These are phyloP conservation scores for Diaporthe capsici DNA, from an alignment of 2,329 filamentous ascomycete genomes.

Conservation along the genomic window DNA sequence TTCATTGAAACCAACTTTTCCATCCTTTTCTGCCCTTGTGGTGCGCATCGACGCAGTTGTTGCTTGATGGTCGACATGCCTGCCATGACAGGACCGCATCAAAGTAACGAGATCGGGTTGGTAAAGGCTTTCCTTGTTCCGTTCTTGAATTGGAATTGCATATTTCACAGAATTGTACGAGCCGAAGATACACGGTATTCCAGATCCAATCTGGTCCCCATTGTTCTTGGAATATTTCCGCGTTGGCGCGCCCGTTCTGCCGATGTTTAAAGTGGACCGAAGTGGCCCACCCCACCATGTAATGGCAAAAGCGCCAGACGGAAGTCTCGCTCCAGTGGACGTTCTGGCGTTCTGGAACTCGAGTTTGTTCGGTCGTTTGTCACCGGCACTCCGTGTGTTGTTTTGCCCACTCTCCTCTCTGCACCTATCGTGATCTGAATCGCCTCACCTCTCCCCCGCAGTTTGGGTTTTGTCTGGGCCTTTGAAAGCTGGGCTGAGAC, in stretches of 20 bases:
- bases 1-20: background rate
- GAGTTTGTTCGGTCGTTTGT: background rate
- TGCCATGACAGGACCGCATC: background rate
- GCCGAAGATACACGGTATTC: background rate
- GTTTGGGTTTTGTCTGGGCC: background rate
- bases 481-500: background rate
- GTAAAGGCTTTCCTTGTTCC: background rate
- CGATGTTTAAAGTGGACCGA: background rate
- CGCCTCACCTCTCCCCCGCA: background rate
- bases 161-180: background rate
- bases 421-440: background rate
- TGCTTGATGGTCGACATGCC: background rate
- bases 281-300: constrained; percentile 1
- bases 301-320: background rate
- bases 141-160: background rate
- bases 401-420: background rate
- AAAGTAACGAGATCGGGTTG: background rate
- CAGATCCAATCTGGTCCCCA: background rate
- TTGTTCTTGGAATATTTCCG: background rate
- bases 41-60: background rate
- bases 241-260: background rate
- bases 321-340: background rate
- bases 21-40: background rate
- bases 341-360: background rate
- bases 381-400: background rate